Evolutionary conservation across 2,329 filamentous ascomycete genomes (phyloP), one percentile per base, ranked within the genome.

Genomic region (Furcasterigmium sp.): DNA sequence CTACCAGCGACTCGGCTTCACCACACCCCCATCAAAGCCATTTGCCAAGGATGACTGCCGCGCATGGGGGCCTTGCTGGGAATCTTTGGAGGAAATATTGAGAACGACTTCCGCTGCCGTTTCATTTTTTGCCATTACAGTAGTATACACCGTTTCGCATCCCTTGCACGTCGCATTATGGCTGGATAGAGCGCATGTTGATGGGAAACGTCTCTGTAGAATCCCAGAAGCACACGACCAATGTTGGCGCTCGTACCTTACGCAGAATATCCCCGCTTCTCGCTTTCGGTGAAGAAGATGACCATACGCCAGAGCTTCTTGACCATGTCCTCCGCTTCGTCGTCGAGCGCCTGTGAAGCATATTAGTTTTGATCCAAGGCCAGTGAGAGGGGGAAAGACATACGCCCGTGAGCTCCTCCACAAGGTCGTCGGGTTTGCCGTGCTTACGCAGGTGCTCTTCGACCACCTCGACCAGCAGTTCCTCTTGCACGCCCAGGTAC

Each of bases 221-320:
- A 8, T 21, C 10, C 35, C 9, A 11, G 13, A 21, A 17, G 11
- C 19, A 9, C 35, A 11, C n/a, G n/a, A n/a, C n/a, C n/a, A n/a
- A n/a, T n/a, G n/a, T n/a, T n/a, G n/a, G n/a, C n/a, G n/a, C n/a
- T n/a, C n/a, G n/a, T n/a, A n/a, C n/a, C 21, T 23, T 71, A 88
- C 39, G 82, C 79, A 17, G 85, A 85, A 47, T 96, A 71, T 2
- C 91, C 91, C 50, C 90, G 75, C 70, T 93, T 95, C 75, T 95
- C 91, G 57, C 85, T 87, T 65, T 97, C 91, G 6, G 88, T 93
- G 57, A 91, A 96, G 80, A 96, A 97, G 57, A 97, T 95, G 45
- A 96, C 83, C 89, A 97, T 95, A 40, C 91, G 82, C 93, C 93
- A 98, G 28, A 98, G 77, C 70, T 96, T 97, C 78, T 89, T 94